phyloP scores from a whole-genome alignment of 352 stramenopile species.

The Elongisporangium prolatum region DNA sequence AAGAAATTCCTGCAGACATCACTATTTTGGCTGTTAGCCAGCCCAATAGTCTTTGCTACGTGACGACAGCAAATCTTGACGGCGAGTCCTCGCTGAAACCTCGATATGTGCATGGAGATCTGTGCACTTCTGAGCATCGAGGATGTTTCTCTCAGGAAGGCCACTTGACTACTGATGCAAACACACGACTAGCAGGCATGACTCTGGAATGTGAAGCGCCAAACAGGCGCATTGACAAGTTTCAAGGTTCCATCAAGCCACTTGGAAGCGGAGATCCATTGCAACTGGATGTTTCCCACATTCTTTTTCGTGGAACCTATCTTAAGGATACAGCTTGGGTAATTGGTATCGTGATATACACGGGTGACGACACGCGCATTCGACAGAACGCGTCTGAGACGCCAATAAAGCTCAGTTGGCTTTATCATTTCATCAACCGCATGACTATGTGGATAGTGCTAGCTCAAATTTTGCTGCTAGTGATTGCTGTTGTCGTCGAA shows the following conservation, averaged over 20 bases:
- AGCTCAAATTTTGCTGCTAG: conserved; percentile 51
- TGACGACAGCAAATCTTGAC: conserved; percentile 86
- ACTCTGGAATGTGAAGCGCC: conserved; percentile 41
- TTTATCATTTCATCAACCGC: conserved; percentile 80
- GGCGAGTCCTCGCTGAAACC: conserved; percentile 88
- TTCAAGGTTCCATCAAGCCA: conserved; percentile 58
- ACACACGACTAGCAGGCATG: conserved; percentile 10
- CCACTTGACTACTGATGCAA: conserved; percentile 8
- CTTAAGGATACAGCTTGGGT: conserved; percentile 73
- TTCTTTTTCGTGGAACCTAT: conserved; percentile 65
- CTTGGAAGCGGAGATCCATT: background rate
- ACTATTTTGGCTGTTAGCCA: conserved; percentile 52
- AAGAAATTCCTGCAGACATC: conserved; percentile 71
- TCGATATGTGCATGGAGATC: conserved; percentile 40
- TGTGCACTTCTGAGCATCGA: conserved; percentile 18
- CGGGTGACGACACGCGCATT: conserved; percentile 85
- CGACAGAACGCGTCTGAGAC: conserved; percentile 72
- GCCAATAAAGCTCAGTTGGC: conserved; percentile 64
- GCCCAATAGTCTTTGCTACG: conserved; percentile 62
- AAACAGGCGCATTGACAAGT: conserved; percentile 70
- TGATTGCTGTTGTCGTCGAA: conserved; percentile 42
- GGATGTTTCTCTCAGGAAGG: conserved; percentile 23
- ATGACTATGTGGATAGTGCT: conserved; percentile 76
- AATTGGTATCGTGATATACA: conserved; percentile 81
- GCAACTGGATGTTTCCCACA: conserved; percentile 53